Evolutionary conservation across 345 rosid species (phyloP).

Genomic region (Rhizophora mangle): DNA sequence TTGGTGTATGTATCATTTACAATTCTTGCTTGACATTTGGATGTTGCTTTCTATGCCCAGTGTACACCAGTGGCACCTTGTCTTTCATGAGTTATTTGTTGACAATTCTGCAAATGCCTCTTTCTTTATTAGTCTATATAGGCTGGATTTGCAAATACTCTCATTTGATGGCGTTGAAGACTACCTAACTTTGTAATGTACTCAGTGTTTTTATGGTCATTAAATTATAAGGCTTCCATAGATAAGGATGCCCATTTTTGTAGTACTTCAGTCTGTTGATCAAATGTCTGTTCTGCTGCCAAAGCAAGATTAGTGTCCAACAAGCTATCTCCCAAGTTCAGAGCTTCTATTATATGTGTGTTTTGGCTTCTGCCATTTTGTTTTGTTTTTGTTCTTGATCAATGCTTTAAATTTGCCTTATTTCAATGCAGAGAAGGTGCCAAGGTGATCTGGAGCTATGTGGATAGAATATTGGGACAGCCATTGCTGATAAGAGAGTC

Average conservation of each 20-base stretch:
- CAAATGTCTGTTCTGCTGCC: too few species aligned
- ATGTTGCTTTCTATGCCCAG: too few species aligned
- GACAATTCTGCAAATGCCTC: neutral
- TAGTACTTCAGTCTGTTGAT: neutral
- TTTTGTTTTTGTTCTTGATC: neutral
- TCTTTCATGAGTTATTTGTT: too few species aligned
- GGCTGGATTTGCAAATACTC: neutral
- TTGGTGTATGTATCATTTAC: neutral
- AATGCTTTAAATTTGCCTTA: conserved; percentile 5
- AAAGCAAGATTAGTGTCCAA: too few species aligned
- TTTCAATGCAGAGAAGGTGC: conserved; percentile 87
- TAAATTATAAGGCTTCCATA: neutral
- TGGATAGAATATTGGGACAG: conserved; percentile 94
- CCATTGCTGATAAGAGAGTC: conserved; percentile 98
- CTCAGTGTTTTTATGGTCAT: neutral
- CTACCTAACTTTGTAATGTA: too few species aligned
- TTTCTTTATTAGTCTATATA: neutral
- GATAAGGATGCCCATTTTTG: neutral
- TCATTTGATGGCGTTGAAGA: neutral
- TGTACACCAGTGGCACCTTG: too few species aligned
- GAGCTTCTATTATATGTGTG: neutral
- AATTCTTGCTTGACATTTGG: neutral
- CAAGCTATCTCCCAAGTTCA: neutral
- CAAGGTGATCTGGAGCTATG: conserved; percentile 93
- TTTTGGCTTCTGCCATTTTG: neutral